Evolutionary conservation across 768 basidiomycete species (phyloP).

Genomic region (Boletus barrowsii): DNA sequence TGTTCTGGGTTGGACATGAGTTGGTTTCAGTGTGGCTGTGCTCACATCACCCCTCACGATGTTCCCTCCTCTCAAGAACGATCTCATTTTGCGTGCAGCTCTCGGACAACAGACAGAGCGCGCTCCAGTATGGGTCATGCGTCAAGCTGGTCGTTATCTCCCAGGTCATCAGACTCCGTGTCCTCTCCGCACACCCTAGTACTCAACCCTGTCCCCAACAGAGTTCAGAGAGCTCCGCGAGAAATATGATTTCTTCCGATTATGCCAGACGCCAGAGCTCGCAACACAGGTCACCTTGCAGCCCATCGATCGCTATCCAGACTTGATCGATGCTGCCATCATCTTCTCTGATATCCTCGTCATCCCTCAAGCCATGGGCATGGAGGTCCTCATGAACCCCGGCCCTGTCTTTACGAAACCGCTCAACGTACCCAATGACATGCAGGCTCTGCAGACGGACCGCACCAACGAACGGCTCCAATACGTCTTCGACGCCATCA

Average conservation of each 20-base stretch:
- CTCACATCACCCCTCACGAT: constrained; percentile 23
- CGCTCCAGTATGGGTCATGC: constrained; percentile 98
- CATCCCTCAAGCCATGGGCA: constrained; percentile 95
- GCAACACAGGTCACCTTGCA: constrained; percentile 90
- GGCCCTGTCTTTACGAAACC: constrained; percentile 88
- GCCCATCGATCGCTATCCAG: constrained; percentile 85
- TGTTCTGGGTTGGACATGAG: constrained; percentile 46
- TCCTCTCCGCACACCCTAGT: neutral
- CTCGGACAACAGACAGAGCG: constrained; percentile 84
- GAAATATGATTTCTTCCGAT: constrained; percentile 89
- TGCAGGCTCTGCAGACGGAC: constrained; percentile 61
- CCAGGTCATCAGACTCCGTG: constrained; percentile 56
- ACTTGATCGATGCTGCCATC: constrained; percentile 90
- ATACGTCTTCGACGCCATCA: constrained; percentile 93
- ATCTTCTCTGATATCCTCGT: constrained; percentile 99
- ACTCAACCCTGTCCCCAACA: constrained; percentile 28
- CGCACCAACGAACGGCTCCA: constrained; percentile 81
- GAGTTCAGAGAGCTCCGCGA: constrained; percentile 89
- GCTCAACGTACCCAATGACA: constrained; percentile 71
- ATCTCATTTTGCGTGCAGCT: constrained; percentile 86
- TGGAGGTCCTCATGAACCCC: constrained; percentile 93
- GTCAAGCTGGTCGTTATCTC: constrained; percentile 93
- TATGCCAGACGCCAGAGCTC: constrained; percentile 89
- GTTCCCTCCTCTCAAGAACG: constrained; percentile 81
- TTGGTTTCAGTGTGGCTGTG: constrained; percentile 13